phyloP scores from a whole-genome alignment of 2,329 filamentous ascomycete genomes.

The Arthroderma sp. region DNA sequence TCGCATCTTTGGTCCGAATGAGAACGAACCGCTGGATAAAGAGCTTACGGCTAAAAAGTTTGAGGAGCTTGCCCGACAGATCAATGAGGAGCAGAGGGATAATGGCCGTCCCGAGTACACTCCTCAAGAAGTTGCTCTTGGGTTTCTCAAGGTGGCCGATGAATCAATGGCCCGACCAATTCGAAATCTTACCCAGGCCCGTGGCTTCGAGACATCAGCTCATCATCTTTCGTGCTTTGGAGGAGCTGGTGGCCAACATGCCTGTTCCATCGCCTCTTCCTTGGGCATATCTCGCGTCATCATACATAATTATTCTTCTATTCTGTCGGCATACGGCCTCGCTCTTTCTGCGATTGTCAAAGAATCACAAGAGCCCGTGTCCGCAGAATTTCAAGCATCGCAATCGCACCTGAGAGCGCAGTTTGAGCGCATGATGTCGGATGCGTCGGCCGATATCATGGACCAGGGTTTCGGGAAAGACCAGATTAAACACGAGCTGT shows the following conservation, averaged over 20 bases:
- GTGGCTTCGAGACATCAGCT: constrained; percentile 75
- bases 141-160: constrained; percentile 80
- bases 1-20: constrained; percentile 77
- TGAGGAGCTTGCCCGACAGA: constrained; percentile 57
- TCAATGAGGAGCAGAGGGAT: constrained; percentile 59
- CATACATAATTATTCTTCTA: constrained; percentile 74
- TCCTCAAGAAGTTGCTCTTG: constrained; percentile 72
- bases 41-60: constrained; percentile 59
- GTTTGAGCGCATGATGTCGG: constrained; percentile 60
- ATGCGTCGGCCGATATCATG: constrained; percentile 52
- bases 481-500: constrained; percentile 75
- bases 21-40: constrained; percentile 62
- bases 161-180: constrained; percentile 86
- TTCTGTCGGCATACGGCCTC: constrained; percentile 86
- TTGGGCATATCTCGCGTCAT: constrained; percentile 72
- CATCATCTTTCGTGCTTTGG: constrained; percentile 79
- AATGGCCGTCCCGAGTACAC: constrained; percentile 44
- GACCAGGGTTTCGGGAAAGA: constrained; percentile 67
- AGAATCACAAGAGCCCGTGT: constrained; percentile 57
- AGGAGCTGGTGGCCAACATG: constrained; percentile 80
- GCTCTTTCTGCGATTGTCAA: constrained; percentile 79
- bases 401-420: constrained; percentile 45
- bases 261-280: constrained; percentile 75
- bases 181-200: constrained; percentile 75
- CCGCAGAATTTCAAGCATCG: constrained; percentile 44